Evolutionary conservation across 2,329 filamentous ascomycete genomes (phyloP).

Genomic region (Hymenoscyphus repandus): DNA sequence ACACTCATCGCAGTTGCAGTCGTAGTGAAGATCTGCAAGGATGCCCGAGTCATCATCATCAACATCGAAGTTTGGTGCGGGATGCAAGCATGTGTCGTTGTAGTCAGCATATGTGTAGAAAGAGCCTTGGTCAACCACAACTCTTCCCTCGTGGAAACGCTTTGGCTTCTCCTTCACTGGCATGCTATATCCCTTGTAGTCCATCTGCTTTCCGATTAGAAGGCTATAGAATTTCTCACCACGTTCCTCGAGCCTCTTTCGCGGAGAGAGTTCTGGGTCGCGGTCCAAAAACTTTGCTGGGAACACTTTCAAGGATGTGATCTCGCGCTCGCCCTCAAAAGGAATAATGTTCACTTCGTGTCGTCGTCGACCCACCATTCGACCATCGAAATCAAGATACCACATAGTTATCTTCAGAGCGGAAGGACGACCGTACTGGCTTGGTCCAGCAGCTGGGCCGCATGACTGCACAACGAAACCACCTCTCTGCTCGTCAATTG

Average conservation of each 20-base stretch:
- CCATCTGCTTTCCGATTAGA: slow-evolving; percentile 21
- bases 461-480: slow-evolving; percentile 20
- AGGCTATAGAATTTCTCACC: slow-evolving; percentile 24
- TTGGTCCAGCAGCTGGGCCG: slow-evolving; percentile 2
- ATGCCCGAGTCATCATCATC: slow-evolving; percentile 20
- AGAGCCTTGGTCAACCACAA: slow-evolving; percentile 19
- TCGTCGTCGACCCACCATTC: slow-evolving; percentile 20
- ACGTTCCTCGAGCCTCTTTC: slow-evolving; percentile 17
- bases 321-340: slow-evolving; percentile 27
- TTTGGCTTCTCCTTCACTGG: slow-evolving; percentile 19
- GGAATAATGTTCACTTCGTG: slow-evolving; percentile 23
- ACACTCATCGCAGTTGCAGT: slow-evolving; percentile 17
- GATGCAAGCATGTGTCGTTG: slow-evolving; percentile 16
- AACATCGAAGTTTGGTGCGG: slow-evolving; percentile 16
- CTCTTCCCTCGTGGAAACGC: slow-evolving; percentile 18
- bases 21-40: slow-evolving; percentile 17
- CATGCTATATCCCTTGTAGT: slow-evolving; percentile 22
- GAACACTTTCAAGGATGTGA: slow-evolving; percentile 26
- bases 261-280: slow-evolving; percentile 12
- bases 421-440: slow-evolving; percentile 13
- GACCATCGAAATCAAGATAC: slow-evolving; percentile 30
- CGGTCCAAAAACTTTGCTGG: slow-evolving; percentile 19
- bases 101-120: slow-evolving; percentile 22
- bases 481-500: slow-evolving; percentile 16
- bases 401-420: slow-evolving; percentile 24